These are phyloP conservation scores for Aspergillus carlsbadensis DNA, from an alignment of 495 filamentous ascomycete species.

Conservation along the genomic window DNA sequence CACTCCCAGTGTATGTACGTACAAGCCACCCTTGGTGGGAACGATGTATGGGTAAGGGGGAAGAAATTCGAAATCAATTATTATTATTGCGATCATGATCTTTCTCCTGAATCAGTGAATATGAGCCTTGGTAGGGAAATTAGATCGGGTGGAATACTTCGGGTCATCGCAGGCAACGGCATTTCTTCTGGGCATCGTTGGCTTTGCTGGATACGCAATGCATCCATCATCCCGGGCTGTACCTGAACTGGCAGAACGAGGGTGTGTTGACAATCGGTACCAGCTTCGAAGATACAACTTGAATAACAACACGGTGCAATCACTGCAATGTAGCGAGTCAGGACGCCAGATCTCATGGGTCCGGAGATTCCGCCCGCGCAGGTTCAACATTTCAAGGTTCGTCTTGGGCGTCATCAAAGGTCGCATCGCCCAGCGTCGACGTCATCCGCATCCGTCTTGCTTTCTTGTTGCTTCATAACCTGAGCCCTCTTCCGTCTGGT, in stretches of 20 bases:
- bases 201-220: background rate
- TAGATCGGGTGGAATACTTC: background rate
- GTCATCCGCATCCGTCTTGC: conserved; percentile 25
- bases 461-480: conserved; percentile 4
- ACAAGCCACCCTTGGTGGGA: conserved; percentile 13
- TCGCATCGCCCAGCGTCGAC: conserved; percentile 28
- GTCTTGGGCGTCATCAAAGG: conserved; percentile 23
- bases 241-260: background rate
- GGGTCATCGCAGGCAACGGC: conserved; percentile 1
- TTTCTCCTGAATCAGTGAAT: conserved; percentile 7
- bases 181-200: conserved; percentile 4
- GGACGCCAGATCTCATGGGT: conserved; percentile 5
- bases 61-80: background rate
- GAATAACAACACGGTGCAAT: too few relatives aligned
- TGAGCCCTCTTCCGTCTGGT: conserved; percentile 5
- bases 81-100: conserved; percentile 1
- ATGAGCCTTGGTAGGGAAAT: conserved; percentile 3
- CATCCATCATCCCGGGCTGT: background rate
- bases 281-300: too few relatives aligned
- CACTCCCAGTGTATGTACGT: background rate
- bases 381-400: background rate
- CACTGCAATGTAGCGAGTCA: background rate
- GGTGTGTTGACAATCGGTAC: background rate
- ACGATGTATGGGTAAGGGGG: background rate
- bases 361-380: conserved; percentile 18